Evolutionary conservation across 1,139 yeast genomes (phyloP).

Genomic region (Nakaseomyces delphensis): DNA sequence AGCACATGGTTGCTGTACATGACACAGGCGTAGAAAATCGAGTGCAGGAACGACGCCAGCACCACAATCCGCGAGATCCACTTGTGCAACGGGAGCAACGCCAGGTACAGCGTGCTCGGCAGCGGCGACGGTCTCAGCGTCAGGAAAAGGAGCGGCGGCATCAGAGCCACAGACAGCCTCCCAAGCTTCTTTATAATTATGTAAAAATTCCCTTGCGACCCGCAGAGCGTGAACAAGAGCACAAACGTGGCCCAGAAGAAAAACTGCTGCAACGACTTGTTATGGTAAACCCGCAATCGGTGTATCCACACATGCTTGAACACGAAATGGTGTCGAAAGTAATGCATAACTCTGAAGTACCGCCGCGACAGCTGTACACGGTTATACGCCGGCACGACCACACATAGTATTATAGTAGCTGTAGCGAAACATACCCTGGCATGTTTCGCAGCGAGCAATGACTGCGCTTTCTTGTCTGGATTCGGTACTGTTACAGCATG

Average conservation of each 20-base stretch:
- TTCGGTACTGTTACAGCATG: not conserved
- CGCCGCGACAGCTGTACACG: slow-evolving; percentile 17
- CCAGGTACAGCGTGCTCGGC: slow-evolving; percentile 48
- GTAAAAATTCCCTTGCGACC: slow-evolving; percentile 20
- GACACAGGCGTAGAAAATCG: slow-evolving; percentile 39
- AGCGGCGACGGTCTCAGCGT: slow-evolving; percentile 55
- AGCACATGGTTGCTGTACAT: slow-evolving; percentile 38
- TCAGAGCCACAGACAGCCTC: slow-evolving; percentile 53
- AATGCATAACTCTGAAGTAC: slow-evolving; percentile 21
- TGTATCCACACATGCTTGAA: slow-evolving; percentile 18
- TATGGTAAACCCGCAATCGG: slow-evolving; percentile 22
- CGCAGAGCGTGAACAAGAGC: slow-evolving; percentile 13
- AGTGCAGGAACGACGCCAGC: slow-evolving; percentile 45
- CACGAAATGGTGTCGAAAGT: slow-evolving; percentile 20
- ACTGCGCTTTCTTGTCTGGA: slow-evolving; percentile 3
- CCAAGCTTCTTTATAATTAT: slow-evolving; percentile 33
- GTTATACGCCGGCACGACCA: slow-evolving; percentile 23
- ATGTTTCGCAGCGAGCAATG: not conserved
- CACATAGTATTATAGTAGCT: slow-evolving; percentile 14
- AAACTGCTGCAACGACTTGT: slow-evolving; percentile 19
- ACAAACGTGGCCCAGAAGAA: slow-evolving; percentile 21
- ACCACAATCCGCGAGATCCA: slow-evolving; percentile 70
- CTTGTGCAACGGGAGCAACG: slow-evolving; percentile 56
- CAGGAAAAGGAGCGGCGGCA: slow-evolving; percentile 57
- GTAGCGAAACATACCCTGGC: not conserved